These are phyloP conservation scores for Fonsecaea pedrosoi DNA, from an alignment of 2,329 filamentous ascomycete species.

Conservation along the genomic window DNA sequence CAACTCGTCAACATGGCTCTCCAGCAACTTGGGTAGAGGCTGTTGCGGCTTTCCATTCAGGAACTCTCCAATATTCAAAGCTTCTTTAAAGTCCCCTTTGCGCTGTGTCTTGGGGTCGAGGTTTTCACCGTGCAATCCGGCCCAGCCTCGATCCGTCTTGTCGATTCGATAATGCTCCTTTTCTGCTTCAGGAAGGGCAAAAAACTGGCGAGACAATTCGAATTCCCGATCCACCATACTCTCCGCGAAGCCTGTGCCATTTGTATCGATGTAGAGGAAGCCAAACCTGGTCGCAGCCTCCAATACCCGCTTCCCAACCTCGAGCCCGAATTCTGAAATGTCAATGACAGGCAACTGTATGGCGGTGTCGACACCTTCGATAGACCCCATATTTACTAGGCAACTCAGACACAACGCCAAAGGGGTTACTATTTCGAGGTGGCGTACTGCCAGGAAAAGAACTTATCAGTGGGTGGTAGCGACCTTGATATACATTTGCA, in stretches of 20 bases:
- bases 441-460: not conserved
- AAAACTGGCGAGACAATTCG: constrained; percentile 64
- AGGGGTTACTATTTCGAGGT: not conserved
- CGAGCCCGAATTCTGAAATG: constrained; percentile 66
- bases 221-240: constrained; percentile 75
- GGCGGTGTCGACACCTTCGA: constrained; percentile 2
- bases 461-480: not conserved
- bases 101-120: constrained; percentile 83
- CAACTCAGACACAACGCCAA: not conserved
- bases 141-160: constrained; percentile 84
- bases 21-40: constrained; percentile 72
- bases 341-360: constrained; percentile 78
- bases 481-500: not conserved
- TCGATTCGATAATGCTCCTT: constrained; percentile 72
- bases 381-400: constrained; percentile 13
- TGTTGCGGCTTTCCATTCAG: constrained; percentile 72
- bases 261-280: constrained; percentile 86
- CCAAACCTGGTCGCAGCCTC: constrained; percentile 82
- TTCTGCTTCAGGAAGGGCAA: constrained; percentile 45
- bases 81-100: constrained; percentile 89
- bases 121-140: constrained; percentile 84
- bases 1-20: constrained; percentile 66
- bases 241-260: constrained; percentile 70
- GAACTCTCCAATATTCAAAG: constrained; percentile 91
- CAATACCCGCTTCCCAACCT: constrained; percentile 72